Conservation (phyloP, 1,284 basidiomycete species). For the Stygiomarasmius scandens region DNA sequence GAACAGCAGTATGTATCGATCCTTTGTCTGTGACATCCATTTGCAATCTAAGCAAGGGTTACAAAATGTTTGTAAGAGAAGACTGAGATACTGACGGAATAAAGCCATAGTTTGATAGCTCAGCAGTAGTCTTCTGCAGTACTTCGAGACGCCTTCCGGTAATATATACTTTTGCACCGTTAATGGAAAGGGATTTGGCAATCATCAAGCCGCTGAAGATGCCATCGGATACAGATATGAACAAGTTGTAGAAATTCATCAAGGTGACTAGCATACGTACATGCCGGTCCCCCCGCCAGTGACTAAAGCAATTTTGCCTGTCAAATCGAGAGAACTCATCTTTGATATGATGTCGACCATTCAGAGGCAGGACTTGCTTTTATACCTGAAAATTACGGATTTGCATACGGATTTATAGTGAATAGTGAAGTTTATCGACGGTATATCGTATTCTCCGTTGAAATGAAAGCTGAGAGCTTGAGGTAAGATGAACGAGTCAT, state of each 20-base stretch:
- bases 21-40: conserved; percentile 14
- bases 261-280: not conserved
- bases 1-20: conserved; percentile 27
- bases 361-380: too few relatives aligned
- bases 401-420: too few relatives aligned
- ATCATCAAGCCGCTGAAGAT: conserved; percentile 36
- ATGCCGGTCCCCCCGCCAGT: conserved; percentile 29
- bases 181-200: conserved; percentile 37
- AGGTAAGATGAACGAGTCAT: too few relatives aligned
- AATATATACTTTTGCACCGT: conserved; percentile 46
- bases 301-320: conserved; percentile 12
- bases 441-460: too few relatives aligned
- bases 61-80: too few relatives aligned
- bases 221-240: not conserved
- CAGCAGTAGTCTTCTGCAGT: conserved; percentile 24
- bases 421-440: too few relatives aligned
- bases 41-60: conserved; percentile 7
- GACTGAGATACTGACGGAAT: conserved; percentile 8
- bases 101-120: not conserved
- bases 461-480: too few relatives aligned
- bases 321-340: too few relatives aligned
- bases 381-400: too few relatives aligned
- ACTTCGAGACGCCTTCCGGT: conserved; percentile 27
- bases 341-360: too few relatives aligned
- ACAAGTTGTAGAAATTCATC: too few relatives aligned